Evolutionary conservation across 345 rosid genomes (phyloP).

Genomic region (Eucalyptus grandis): DNA sequence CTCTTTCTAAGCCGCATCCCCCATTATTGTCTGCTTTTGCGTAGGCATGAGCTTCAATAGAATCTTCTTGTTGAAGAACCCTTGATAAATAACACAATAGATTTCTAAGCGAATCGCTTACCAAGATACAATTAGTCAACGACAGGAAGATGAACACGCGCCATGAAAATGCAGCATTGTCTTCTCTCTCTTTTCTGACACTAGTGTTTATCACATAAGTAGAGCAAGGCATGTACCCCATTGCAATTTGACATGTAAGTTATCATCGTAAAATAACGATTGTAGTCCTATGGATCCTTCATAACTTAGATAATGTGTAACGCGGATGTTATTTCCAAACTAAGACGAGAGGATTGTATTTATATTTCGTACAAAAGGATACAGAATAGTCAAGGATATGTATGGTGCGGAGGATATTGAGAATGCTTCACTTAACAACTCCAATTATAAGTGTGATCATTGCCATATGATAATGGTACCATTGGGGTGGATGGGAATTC

Average conservation of each 20-base stretch:
- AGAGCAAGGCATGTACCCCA: neutral
- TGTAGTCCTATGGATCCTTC: neutral
- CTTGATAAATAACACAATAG: neutral
- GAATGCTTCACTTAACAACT: neutral
- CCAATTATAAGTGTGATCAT: neutral
- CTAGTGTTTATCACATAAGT: neutral
- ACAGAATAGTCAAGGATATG: neutral
- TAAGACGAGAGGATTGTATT: neutral
- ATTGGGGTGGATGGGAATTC: neutral
- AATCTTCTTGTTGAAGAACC: neutral
- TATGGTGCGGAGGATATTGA: neutral
- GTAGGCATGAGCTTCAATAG: neutral
- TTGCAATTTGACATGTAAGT: neutral
- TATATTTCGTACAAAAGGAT: neutral
- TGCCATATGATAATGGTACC: neutral
- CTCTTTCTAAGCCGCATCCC: neutral
- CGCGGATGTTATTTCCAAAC: neutral
- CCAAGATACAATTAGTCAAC: neutral
- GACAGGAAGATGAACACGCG: neutral
- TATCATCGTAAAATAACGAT: neutral
- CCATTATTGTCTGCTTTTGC: neutral
- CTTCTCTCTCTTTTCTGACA: neutral
- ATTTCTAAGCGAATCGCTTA: neutral
- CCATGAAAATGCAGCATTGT: neutral
- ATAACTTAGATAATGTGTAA: neutral